phyloP scores from a whole-genome alignment of 2,329 filamentous ascomycete genomes.

The Phoma sp. region DNA sequence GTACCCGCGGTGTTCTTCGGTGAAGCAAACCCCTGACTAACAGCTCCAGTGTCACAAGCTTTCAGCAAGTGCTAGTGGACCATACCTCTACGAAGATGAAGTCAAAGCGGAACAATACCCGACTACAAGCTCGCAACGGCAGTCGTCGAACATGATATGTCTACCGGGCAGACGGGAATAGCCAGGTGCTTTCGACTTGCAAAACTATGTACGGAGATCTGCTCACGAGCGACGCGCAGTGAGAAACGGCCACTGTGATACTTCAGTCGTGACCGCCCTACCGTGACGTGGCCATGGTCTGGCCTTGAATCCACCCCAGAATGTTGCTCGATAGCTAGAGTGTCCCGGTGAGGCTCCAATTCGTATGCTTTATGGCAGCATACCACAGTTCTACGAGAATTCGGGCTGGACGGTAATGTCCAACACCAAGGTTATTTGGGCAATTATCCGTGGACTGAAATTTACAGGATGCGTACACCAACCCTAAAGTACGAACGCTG shows the following conservation, averaged over 20 bases:
- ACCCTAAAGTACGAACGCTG: not conserved
- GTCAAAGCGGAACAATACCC: constrained; percentile 2
- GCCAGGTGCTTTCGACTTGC: constrained; percentile 4
- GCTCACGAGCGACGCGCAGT: not conserved
- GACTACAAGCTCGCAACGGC: not conserved
- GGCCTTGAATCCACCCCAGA: constrained; percentile 1
- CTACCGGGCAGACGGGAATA: not conserved
- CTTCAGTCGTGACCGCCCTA: constrained; percentile 3
- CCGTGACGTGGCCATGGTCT: constrained; percentile 10
- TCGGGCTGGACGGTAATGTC: not conserved
- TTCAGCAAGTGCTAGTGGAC: constrained; percentile 1
- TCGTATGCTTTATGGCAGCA: constrained; percentile 11
- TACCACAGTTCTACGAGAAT: constrained; percentile 2
- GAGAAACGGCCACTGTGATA: not conserved
- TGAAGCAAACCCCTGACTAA: constrained; percentile 6
- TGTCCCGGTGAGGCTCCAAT: not conserved
- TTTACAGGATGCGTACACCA: not conserved
- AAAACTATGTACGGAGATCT: constrained; percentile 4
- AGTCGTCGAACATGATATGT: constrained; percentile 11
- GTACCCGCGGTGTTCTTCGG: not conserved
- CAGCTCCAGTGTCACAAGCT: constrained; percentile 2
- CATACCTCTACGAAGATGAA: constrained; percentile 5
- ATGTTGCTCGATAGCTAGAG: constrained; percentile 12
- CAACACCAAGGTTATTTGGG: not conserved
- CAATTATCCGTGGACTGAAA: constrained; percentile 4